phyloP scores from a whole-genome alignment of 768 basidiomycete genomes.

The Tremella fuciformis region DNA sequence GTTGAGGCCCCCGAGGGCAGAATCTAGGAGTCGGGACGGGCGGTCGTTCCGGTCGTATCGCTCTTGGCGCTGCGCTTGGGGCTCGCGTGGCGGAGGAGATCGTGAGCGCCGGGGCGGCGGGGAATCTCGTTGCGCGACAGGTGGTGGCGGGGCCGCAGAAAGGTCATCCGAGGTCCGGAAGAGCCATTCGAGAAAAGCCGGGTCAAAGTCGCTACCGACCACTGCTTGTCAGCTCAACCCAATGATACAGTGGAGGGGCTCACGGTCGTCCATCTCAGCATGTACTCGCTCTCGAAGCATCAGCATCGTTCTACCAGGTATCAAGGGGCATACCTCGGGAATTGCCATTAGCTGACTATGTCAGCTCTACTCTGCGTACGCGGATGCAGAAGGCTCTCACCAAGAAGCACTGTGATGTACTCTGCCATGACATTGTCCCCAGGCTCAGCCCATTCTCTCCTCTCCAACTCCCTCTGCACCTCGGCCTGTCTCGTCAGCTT shows the following conservation, averaged over 20 bases:
- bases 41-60: background rate
- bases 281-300: constrained; percentile 36
- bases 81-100: constrained; percentile 5
- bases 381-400: constrained; percentile 23
- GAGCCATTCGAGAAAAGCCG: constrained; percentile 44
- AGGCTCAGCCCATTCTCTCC: constrained; percentile 47
- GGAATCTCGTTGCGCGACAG: constrained; percentile 9
- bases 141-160: constrained; percentile 15
- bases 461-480: constrained; percentile 41
- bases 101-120: constrained; percentile 7
- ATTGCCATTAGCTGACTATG: constrained; percentile 43
- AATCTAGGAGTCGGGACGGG: background rate
- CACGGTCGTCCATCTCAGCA: constrained; percentile 48
- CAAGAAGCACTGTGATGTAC: constrained; percentile 49
- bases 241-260: constrained; percentile 5
- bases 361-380: constrained; percentile 7
- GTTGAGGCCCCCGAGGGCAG: background rate
- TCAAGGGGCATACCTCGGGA: constrained; percentile 22
- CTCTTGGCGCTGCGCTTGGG: background rate
- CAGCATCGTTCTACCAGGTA: constrained; percentile 1
- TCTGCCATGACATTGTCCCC: constrained; percentile 51
- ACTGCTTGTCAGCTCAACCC: constrained; percentile 10
- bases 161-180: constrained; percentile 27
- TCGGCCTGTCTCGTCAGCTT: constrained; percentile 23
- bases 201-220: constrained; percentile 30